Conservation (phyloP, 2,329 filamentous ascomycete species). For the Colletotrichum viniferum region DNA sequence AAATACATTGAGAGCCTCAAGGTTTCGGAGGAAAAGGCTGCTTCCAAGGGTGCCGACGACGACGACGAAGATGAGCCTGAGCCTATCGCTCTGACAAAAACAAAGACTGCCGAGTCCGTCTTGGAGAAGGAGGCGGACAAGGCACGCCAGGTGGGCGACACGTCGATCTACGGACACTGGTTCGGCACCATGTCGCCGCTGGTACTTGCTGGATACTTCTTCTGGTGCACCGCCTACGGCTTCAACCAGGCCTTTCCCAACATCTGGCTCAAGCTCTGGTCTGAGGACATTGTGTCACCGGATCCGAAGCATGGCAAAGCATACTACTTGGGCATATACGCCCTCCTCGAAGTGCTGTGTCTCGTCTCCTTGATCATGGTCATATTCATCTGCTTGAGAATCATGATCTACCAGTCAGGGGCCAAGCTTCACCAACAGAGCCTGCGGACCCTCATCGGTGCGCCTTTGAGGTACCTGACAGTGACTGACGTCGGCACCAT, state of each 20-base stretch:
- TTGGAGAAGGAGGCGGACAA: neutral
- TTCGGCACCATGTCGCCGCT: conserved; percentile 29
- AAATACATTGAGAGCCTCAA: conserved; percentile 43
- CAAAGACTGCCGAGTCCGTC: neutral
- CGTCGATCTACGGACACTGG: conserved; percentile 39
- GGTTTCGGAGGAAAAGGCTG: conserved; percentile 29
- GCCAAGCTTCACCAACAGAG: conserved; percentile 35
- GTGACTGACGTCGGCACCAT: conserved; percentile 44
- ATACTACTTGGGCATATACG: conserved; percentile 37
- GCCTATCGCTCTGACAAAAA: neutral
- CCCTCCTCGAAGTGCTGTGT: conserved; percentile 23
- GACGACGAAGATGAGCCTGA: neutral
- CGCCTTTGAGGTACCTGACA: conserved; percentile 46
- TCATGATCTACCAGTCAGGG: conserved; percentile 33
- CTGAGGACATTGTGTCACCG: conserved; percentile 30
- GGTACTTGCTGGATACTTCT: conserved; percentile 23
- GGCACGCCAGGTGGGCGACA: conserved; percentile 34
- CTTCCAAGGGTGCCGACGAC: neutral
- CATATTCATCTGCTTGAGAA: conserved; percentile 23
- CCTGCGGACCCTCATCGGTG: conserved; percentile 37
- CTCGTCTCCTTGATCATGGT: conserved; percentile 26
- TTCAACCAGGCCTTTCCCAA: conserved; percentile 32
- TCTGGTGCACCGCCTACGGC: conserved; percentile 27
- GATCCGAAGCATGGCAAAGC: conserved; percentile 12
- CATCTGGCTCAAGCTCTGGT: conserved; percentile 48